Evolutionary conservation across 1,139 yeast genomes (phyloP).

Genomic region (Arxiozyma telluris): DNA sequence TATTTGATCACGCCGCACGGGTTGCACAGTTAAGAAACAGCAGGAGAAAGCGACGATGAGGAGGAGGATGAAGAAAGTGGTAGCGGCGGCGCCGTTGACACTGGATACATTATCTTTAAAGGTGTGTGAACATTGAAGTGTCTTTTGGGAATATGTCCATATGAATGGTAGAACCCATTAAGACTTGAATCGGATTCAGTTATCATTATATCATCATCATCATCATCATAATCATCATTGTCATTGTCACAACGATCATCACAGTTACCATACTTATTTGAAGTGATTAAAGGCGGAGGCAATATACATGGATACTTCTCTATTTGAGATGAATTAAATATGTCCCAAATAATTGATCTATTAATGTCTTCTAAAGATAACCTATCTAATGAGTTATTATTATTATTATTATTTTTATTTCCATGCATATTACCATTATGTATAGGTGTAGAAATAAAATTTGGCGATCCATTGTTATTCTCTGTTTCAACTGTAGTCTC

Average conservation of each 20-base stretch:
- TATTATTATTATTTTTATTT: too few relatives aligned
- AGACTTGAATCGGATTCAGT: not conserved
- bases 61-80: not conserved
- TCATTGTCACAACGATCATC: too few relatives aligned
- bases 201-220: not conserved
- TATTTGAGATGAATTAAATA: not conserved
- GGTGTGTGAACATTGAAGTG: not conserved
- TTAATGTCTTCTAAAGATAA: not conserved
- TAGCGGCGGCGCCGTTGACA: not conserved
- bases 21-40: not conserved
- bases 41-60: not conserved
- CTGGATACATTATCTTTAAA: not conserved
- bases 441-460: not conserved
- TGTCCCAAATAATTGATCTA: not conserved
- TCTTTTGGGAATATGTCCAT: not conserved
- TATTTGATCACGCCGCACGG: slow-evolving; percentile 1
- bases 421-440: too few relatives aligned
- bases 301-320: not conserved
- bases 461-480: not conserved
- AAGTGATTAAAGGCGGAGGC: not conserved
- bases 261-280: not conserved
- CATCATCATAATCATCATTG: not conserved
- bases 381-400: not conserved
- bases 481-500: not conserved
- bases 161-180: not conserved